Percentiles rank a stretch among this genome's conserved stretches.
These are phyloP conservation scores for Lactarius pseudohatsudake DNA, from an alignment of 768 basidiomycete species.

Conservation along the genomic window DNA sequence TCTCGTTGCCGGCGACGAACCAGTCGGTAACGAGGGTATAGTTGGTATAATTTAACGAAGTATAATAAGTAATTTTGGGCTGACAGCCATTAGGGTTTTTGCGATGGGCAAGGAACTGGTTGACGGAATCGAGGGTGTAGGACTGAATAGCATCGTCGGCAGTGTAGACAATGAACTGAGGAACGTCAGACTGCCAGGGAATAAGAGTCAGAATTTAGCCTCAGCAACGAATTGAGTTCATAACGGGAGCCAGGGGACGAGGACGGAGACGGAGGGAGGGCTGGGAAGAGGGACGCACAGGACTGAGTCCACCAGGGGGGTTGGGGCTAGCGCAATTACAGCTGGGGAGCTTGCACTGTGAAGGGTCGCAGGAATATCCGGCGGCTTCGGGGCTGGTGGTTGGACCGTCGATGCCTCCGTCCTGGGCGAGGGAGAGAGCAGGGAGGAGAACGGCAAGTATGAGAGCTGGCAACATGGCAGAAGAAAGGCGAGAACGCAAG, in stretches of 20 bases:
- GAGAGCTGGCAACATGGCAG: conserved; percentile 16
- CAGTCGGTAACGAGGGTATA: conserved; percentile 76
- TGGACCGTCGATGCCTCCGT: conserved; percentile 55
- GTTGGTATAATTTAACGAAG: conserved; percentile 71
- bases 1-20: conserved; percentile 82
- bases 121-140: conserved; percentile 72
- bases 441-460: conserved; percentile 28
- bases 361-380: conserved; percentile 69
- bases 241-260: background rate
- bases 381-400: conserved; percentile 53
- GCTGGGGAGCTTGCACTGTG: conserved; percentile 61
- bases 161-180: conserved; percentile 70
- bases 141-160: conserved; percentile 77
- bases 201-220: background rate
- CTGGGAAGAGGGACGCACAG: conserved; percentile 44
- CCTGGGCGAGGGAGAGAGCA: conserved; percentile 37
- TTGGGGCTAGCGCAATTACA: conserved; percentile 74
- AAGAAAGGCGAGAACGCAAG: background rate
- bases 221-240: background rate
- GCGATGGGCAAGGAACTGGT: conserved; percentile 72
- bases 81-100: conserved; percentile 74
- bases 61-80: conserved; percentile 77
- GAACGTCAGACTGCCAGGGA: conserved; percentile 51
- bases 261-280: background rate
- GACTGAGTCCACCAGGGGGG: conserved; percentile 68